Evolutionary conservation across 495 filamentous ascomycete species (phyloP).

Genomic region (Podospora sp.): DNA sequence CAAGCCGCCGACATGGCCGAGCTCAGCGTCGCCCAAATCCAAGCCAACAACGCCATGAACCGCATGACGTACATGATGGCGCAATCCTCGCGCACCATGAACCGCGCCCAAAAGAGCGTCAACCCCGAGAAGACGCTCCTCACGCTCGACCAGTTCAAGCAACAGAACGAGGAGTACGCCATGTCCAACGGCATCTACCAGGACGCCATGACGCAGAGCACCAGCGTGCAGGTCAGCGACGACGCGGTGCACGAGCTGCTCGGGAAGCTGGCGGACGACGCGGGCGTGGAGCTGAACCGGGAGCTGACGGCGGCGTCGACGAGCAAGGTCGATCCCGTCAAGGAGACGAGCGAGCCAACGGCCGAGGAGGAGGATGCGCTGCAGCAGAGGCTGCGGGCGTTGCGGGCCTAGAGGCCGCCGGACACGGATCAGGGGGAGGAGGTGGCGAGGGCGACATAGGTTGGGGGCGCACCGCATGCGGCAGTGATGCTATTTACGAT

Average conservation of each 20-base stretch:
- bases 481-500: not conserved
- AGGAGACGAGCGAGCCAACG: slow-evolving; percentile 53
- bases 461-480: not conserved
- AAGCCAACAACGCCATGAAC: slow-evolving; percentile 59
- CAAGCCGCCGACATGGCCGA: slow-evolving; percentile 58
- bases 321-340: slow-evolving; percentile 54
- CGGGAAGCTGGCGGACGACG: slow-evolving; percentile 79
- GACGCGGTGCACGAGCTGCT: slow-evolving; percentile 82
- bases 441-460: not conserved
- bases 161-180: slow-evolving; percentile 83
- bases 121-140: slow-evolving; percentile 66
- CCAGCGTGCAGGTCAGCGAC: slow-evolving; percentile 75
- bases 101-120: slow-evolving; percentile 73
- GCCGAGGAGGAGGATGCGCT: slow-evolving; percentile 65
- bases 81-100: slow-evolving; percentile 52
- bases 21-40: slow-evolving; percentile 54
- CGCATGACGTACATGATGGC: slow-evolving; percentile 58
- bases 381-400: slow-evolving; percentile 58
- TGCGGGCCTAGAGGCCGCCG: slow-evolving; percentile 44
- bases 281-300: slow-evolving; percentile 70
- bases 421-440: not conserved
- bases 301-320: slow-evolving; percentile 66
- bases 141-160: slow-evolving; percentile 77
- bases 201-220: slow-evolving; percentile 74
- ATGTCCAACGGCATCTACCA: slow-evolving; percentile 82